These are phyloP conservation scores for Chrysoporthe deuterocubensis DNA, from an alignment of 2,329 filamentous ascomycete genomes.

Conservation along the genomic window DNA sequence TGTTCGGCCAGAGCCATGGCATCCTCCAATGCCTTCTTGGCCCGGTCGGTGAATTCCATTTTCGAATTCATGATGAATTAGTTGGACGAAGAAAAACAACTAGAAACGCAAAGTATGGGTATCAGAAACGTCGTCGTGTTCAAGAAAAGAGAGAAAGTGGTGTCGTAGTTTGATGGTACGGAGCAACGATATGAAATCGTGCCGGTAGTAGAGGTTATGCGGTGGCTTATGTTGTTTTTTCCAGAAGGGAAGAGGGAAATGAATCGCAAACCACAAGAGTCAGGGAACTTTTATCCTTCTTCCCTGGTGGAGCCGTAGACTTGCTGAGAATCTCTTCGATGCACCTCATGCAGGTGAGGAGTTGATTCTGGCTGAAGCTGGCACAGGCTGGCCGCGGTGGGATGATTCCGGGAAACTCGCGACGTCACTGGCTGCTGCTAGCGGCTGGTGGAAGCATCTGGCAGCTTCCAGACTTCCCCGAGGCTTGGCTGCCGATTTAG, in stretches of 20 bases:
- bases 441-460: conserved; percentile 22
- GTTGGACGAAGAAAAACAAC: conserved; percentile 3
- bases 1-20: conserved; percentile 86
- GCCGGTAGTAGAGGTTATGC: neutral
- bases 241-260: neutral
- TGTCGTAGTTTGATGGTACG: neutral
- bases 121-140: conserved; percentile 10
- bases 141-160: neutral
- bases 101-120: conserved; percentile 9
- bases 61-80: conserved; percentile 67
- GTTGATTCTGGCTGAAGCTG: conserved; percentile 19
- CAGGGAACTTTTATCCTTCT: conserved; percentile 24
- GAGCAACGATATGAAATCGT: conserved; percentile 23
- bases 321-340: conserved; percentile 14
- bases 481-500: neutral
- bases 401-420: conserved; percentile 15
- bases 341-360: conserved; percentile 16
- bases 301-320: conserved; percentile 22
- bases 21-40: conserved; percentile 86
- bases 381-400: conserved; percentile 20
- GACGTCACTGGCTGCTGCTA: conserved; percentile 24
- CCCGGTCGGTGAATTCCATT: conserved; percentile 93
- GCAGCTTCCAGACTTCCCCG: conserved; percentile 15
- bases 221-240: conserved; percentile 3
- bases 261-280: neutral